Conservation (phyloP, 2,329 filamentous ascomycete species). For the Cryphonectria parasitica region DNA sequence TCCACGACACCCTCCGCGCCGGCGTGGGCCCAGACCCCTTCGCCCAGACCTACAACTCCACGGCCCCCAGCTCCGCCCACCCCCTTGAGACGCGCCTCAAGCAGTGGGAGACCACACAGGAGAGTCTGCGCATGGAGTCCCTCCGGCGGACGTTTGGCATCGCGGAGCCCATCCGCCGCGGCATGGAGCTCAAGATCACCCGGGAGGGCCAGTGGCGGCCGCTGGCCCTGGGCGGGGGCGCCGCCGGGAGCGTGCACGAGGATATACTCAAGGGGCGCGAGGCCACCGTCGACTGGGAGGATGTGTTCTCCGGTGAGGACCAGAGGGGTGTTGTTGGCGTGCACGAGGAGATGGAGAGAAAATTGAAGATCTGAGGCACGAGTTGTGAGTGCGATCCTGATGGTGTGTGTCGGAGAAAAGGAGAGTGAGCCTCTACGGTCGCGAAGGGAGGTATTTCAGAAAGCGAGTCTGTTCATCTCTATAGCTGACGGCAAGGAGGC, state of each 20-base stretch:
- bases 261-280: slow-evolving; percentile 86
- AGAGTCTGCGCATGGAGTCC: slow-evolving; percentile 83
- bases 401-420: neutral
- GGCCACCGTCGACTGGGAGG: slow-evolving; percentile 84
- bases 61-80: slow-evolving; percentile 69
- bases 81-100: slow-evolving; percentile 89
- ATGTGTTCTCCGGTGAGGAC: slow-evolving; percentile 84
- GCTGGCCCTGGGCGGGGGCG: slow-evolving; percentile 65
- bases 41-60: slow-evolving; percentile 46
- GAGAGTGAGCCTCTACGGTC: neutral
- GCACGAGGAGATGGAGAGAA: slow-evolving; percentile 93
- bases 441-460: neutral
- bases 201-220: slow-evolving; percentile 80
- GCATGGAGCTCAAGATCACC: slow-evolving; percentile 94
- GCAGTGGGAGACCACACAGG: slow-evolving; percentile 89
- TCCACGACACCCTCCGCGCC: slow-evolving; percentile 90
- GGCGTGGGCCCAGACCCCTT: slow-evolving; percentile 71
- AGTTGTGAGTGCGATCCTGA: neutral
- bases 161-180: slow-evolving; percentile 86
- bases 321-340: slow-evolving; percentile 71
- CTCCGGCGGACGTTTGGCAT: slow-evolving; percentile 88
- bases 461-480: neutral
- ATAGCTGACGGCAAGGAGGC: neutral
- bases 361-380: slow-evolving; percentile 72
- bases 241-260: slow-evolving; percentile 73